A percentile compares a stretch with the other conserved stretches of the same genome.
Evolutionary conservation across 495 filamentous ascomycete species (phyloP).

Genomic region (Aspergillus biplanus): DNA sequence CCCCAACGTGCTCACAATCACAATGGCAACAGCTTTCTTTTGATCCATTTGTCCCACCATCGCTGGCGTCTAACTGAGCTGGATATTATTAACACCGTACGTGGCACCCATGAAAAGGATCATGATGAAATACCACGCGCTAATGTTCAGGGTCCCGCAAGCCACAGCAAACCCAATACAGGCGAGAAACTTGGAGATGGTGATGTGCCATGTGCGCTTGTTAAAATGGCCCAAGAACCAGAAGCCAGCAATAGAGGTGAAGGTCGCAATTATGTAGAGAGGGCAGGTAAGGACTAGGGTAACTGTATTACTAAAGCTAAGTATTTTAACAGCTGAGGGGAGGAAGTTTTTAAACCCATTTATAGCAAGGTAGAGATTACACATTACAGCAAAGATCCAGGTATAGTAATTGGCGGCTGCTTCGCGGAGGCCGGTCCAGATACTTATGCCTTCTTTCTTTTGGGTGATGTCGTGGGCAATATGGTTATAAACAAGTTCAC

Average conservation of each 20-base stretch:
- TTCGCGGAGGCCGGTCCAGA: slow-evolving; percentile 40
- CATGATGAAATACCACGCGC: slow-evolving; percentile 56
- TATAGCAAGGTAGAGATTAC: slow-evolving; percentile 33
- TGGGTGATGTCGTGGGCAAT: slow-evolving; percentile 29
- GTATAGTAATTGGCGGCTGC: slow-evolving; percentile 40
- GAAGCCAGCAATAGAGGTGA: slow-evolving; percentile 47
- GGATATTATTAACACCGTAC: slow-evolving; percentile 54
- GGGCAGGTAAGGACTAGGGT: slow-evolving; percentile 59
- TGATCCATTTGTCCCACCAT: slow-evolving; percentile 56
- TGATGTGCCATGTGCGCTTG: slow-evolving; percentile 54
- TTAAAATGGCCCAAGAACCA: slow-evolving; percentile 48
- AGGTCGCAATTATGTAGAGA: slow-evolving; percentile 53
- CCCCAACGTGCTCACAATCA: slow-evolving; percentile 49
- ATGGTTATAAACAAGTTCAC: slow-evolving; percentile 36
- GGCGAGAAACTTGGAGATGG: slow-evolving; percentile 34
- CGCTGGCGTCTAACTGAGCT: slow-evolving; percentile 56
- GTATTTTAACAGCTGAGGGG: slow-evolving; percentile 44
- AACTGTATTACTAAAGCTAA: slow-evolving; percentile 42
- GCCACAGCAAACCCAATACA: slow-evolving; percentile 47
- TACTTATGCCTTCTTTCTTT: slow-evolving; percentile 19
- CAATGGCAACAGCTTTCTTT: slow-evolving; percentile 52
- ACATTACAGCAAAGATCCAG: slow-evolving; percentile 38
- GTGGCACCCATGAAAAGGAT: slow-evolving; percentile 54
- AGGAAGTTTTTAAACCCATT: slow-evolving; percentile 56
- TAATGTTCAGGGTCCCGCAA: slow-evolving; percentile 40